Evolutionary conservation across 441 rosid genomes (phyloP).

Genomic region (Jatropha multifida): DNA sequence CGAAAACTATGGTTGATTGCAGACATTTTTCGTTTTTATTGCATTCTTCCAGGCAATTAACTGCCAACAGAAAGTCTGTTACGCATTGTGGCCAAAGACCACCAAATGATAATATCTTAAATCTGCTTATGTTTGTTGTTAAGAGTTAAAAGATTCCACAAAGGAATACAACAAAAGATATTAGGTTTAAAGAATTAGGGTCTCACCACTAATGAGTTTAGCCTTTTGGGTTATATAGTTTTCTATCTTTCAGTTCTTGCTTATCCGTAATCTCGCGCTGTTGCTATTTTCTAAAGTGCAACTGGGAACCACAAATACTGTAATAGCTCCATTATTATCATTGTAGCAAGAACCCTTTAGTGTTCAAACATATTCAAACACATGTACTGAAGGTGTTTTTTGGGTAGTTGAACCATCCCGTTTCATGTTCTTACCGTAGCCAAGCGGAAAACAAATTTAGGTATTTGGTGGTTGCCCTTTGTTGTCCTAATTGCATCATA

Average conservation of each 20-base stretch:
- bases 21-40: background rate
- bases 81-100: too few relatives aligned
- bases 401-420: background rate
- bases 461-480: background rate
- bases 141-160: too few relatives aligned
- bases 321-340: too few relatives aligned
- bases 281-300: background rate
- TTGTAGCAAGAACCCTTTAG: background rate
- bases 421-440: background rate
- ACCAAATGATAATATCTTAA: too few relatives aligned
- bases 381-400: background rate
- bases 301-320: background rate
- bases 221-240: too few relatives aligned
- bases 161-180: too few relatives aligned
- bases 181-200: too few relatives aligned
- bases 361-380: background rate
- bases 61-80: too few relatives aligned
- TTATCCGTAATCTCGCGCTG: background rate
- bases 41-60: too few relatives aligned
- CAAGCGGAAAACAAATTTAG: background rate
- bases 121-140: too few relatives aligned
- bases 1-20: background rate
- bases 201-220: too few relatives aligned
- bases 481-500: background rate
- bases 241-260: background rate